A percentile compares a stretch with the other conserved stretches of the same genome.
phyloP scores from a whole-genome alignment of 768 basidiomycete genomes.

The Trametes sanguinea region DNA sequence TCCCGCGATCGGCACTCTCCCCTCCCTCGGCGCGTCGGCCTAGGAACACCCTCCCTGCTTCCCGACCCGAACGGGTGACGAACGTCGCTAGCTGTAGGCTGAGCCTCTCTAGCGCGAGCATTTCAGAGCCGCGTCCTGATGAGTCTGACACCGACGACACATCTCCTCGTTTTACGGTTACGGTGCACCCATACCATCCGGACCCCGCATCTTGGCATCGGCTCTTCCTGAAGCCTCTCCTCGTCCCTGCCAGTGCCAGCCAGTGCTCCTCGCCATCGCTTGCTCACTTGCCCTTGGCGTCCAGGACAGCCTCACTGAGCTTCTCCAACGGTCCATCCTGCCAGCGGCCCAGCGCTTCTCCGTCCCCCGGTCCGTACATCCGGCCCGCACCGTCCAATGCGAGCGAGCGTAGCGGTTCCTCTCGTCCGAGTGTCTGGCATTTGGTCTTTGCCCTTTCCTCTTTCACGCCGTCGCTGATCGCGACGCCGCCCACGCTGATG shows the following conservation, averaged over 20 bases:
- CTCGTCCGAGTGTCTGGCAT: neutral
- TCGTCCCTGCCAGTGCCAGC: no score
- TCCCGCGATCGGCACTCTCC: neutral
- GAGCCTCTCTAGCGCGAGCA: no score
- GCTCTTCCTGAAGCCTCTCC: no score
- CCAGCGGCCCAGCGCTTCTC: neutral
- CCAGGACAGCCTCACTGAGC: neutral
- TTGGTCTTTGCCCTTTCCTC: conserved; percentile 2
- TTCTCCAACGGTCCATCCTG: no score
- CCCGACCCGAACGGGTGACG: neutral
- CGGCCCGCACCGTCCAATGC: neutral
- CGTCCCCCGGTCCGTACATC: conserved; percentile 2
- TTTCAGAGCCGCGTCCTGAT: no score
- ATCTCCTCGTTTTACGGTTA: no score
- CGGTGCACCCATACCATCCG: no score
- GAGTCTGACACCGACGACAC: no score
- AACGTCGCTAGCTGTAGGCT: no score
- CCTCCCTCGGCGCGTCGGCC: neutral
- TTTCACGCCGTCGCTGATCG: conserved; percentile 2
- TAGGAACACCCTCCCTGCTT: neutral
- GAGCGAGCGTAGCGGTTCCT: no score
- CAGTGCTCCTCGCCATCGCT: neutral
- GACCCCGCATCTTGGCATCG: no score
- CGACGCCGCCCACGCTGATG: conserved; percentile 7
- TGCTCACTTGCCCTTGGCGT: neutral